phyloP scores from a whole-genome alignment of 331 rosid genomes.

The Malus hybrid region DNA sequence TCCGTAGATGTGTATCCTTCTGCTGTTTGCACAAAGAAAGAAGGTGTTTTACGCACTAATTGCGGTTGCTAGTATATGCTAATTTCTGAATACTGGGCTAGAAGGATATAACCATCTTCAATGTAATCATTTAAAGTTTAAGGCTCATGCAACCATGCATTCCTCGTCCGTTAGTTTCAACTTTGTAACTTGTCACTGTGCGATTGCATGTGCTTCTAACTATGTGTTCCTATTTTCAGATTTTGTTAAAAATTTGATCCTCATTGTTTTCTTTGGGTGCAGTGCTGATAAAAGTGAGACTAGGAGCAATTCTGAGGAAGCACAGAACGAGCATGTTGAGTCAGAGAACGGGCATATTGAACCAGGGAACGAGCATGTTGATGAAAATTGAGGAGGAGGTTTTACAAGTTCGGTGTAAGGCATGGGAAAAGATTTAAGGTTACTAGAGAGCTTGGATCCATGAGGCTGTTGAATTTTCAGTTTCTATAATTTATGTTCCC shows the following conservation, averaged over 20 bases:
- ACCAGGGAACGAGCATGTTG: slow-evolving; percentile 25
- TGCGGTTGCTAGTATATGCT: not conserved
- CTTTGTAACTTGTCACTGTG: not conserved
- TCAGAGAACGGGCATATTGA: no score
- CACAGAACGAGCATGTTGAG: slow-evolving; percentile 1
- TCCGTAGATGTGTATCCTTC: not conserved
- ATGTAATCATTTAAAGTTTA: not conserved
- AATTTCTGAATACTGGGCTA: not conserved
- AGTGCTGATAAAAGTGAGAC: slow-evolving; percentile 65
- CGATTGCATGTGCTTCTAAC: not conserved
- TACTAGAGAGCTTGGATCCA: slow-evolving; percentile 3
- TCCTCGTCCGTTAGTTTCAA: not conserved
- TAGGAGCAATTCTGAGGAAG: not conserved
- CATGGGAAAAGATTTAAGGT: slow-evolving; percentile 6
- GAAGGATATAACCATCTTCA: not conserved
- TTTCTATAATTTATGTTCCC: slow-evolving; percentile 16
- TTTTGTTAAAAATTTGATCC: not conserved
- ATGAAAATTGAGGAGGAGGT: slow-evolving; percentile 35
- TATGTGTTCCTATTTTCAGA: not conserved
- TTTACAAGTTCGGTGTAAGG: slow-evolving; percentile 13
- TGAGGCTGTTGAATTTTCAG: slow-evolving; percentile 1
- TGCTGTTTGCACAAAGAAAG: not conserved
- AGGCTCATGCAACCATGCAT: not conserved
- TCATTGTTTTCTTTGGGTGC: slow-evolving; percentile 24
- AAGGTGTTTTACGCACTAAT: not conserved